Base-by-base conservation (phyloP, 768 basidiomycete genomes). In the Amanita phalloides region DNA sequence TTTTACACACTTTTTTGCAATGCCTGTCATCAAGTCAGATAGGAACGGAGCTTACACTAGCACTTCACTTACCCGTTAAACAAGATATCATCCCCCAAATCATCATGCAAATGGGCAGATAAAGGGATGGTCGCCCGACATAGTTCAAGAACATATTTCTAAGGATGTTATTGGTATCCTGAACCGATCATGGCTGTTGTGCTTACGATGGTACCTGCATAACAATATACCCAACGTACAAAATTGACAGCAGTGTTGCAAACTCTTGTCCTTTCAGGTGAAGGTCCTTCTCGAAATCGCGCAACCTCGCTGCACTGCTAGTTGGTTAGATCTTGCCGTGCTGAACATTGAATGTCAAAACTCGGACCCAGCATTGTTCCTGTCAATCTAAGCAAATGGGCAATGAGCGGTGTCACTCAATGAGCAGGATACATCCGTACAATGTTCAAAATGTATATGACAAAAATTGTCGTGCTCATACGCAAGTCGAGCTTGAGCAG, bases 171-270 rank as follows among this genome's bases (percentile, higher is more conserved):
- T 30, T n/a, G 54, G 21, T 14, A 45, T 28, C 35, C 30, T 17
- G 6, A 6, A 23, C 35, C 14, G 28, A 45, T n/a, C 9, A 9
- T 42, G 17, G 28, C 13, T 33, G 51, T 30, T 33, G 51, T 30
- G 66, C 81, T 66, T 58, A 84, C 81, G 82, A 86, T 38, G 86
- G 86, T 49, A 89, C 74, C 62, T 89, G 86, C 85, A 87, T 86
- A 36, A 86, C 64, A 53, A 84, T 84, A 60, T 88, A 88, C 9
- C 86, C 73, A 41, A 86, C 72, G 58, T 86, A 89, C 30, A 88
- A 70, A 45, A 84, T 77, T 38, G 82, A 82, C 38, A 89, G 64
- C 13, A 88, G 64, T 0, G 84, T 81, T 9, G 79, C 74, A 60
- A 86, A 89, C 57, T 88, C 72, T 49, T 78, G 72, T 25, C 76